These are phyloP conservation scores for Clathrospora elynae DNA, from an alignment of 2,329 filamentous ascomycete species.

Conservation along the genomic window DNA sequence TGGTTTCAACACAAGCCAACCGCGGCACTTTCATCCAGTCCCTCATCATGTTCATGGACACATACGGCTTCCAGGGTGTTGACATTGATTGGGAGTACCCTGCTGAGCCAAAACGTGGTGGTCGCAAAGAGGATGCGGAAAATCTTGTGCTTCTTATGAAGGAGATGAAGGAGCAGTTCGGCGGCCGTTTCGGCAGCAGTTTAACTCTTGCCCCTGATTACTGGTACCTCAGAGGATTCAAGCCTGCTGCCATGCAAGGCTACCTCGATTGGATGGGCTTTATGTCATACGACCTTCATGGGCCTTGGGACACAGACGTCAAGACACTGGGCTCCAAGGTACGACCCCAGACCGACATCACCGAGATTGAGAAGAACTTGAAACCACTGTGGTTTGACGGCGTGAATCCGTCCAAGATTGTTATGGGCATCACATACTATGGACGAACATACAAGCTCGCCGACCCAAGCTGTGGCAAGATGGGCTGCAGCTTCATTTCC, in stretches of 20 bases:
- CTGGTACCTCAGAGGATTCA: conserved; percentile 35
- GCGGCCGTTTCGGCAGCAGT: conserved; percentile 31
- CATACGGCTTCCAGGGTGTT: conserved; percentile 52
- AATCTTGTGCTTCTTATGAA: conserved; percentile 31
- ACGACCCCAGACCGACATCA: conserved; percentile 52
- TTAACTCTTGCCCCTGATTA: conserved; percentile 27
- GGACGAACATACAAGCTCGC: conserved; percentile 41
- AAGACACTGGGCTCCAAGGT: conserved; percentile 25
- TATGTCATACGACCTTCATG: conserved; percentile 27
- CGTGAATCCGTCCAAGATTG: conserved; percentile 50
- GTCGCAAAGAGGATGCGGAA: conserved; percentile 41
- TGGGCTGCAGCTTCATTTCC: conserved; percentile 46
- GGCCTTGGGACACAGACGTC: conserved; percentile 42
- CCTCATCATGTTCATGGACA: conserved; percentile 47
- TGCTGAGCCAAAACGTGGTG: conserved; percentile 43
- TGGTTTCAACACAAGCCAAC: conserved; percentile 27
- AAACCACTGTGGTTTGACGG: conserved; percentile 52
- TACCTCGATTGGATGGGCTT: conserved; percentile 41
- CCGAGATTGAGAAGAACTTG: conserved; percentile 48
- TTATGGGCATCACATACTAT: conserved; percentile 55
- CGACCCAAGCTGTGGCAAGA: conserved; percentile 17
- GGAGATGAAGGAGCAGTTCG: conserved; percentile 24
- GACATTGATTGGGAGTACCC: conserved; percentile 55
- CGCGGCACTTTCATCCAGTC: conserved; percentile 1
- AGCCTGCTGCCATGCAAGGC: conserved; percentile 46